A percentile compares a stretch with the other conserved stretches of the same genome.
Evolutionary conservation across 345 rosid genomes (phyloP).

Genomic region (Citrus maxima): DNA sequence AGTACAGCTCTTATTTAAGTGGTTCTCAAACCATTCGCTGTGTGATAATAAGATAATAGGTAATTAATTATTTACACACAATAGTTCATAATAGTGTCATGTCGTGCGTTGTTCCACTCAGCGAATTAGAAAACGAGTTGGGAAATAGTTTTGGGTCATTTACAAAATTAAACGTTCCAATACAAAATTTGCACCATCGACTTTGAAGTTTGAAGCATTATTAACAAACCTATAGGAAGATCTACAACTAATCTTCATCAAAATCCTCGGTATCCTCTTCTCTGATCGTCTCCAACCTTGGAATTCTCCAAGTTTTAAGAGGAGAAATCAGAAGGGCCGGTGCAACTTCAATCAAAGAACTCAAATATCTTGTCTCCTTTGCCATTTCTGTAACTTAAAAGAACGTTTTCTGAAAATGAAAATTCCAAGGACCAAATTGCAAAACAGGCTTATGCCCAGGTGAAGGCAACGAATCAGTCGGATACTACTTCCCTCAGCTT

Average conservation of each 20-base stretch:
- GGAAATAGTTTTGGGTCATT: too few relatives aligned
- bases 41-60: too few relatives aligned
- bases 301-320: conserved; percentile 21
- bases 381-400: conserved; percentile 16
- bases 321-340: conserved; percentile 30
- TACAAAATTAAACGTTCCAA: too few relatives aligned
- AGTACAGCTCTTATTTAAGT: too few relatives aligned
- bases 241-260: conserved; percentile 9
- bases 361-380: conserved; percentile 22
- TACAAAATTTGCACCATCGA: background rate
- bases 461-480: background rate
- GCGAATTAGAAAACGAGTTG: too few relatives aligned
- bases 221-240: background rate
- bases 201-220: background rate
- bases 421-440: background rate
- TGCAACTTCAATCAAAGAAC: conserved; percentile 37
- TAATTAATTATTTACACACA: too few relatives aligned
- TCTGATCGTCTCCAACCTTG: conserved; percentile 40
- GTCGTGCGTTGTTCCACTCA: too few relatives aligned
- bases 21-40: too few relatives aligned
- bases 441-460: background rate
- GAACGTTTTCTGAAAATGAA: background rate
- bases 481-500: background rate
- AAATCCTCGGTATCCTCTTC: conserved; percentile 38
- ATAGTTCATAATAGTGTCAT: too few relatives aligned